phyloP scores from a whole-genome alignment of 1,284 basidiomycete species.

The Grifola frondosa region DNA sequence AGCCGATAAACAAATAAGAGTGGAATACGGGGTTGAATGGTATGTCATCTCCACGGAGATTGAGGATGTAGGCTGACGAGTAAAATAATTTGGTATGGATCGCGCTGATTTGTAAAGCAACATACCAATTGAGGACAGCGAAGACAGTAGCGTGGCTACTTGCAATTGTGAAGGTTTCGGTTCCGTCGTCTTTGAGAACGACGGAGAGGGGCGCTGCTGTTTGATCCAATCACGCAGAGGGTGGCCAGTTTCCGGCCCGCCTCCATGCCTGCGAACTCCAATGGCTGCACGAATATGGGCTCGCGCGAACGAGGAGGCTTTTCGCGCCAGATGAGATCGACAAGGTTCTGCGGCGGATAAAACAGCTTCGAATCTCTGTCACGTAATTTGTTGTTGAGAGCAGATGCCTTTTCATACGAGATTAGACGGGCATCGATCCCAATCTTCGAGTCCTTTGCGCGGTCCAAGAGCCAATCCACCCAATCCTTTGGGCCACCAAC shows the following conservation, averaged over 20 bases:
- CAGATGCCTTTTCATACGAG: constrained; percentile 68
- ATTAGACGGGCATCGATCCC: constrained; percentile 91
- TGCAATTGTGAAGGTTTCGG: constrained; percentile 65
- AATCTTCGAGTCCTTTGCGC: constrained; percentile 58
- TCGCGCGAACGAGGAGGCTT: constrained; percentile 69
- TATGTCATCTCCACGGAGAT: constrained; percentile 84
- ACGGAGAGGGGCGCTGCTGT: constrained; percentile 56
- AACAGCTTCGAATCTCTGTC: constrained; percentile 58
- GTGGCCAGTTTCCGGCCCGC: constrained; percentile 56
- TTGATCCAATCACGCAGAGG: constrained; percentile 64
- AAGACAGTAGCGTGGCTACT: constrained; percentile 63
- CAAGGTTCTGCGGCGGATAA: constrained; percentile 76
- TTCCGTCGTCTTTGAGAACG: constrained; percentile 58
- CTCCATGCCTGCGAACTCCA: constrained; percentile 70
- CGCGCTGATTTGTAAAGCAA: constrained; percentile 8
- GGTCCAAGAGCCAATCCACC: constrained; percentile 73
- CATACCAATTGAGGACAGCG: constrained; percentile 63
- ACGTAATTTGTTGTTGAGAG: constrained; percentile 56
- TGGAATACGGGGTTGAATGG: constrained; percentile 88
- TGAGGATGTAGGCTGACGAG: constrained; percentile 71
- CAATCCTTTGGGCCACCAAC: constrained; percentile 65
- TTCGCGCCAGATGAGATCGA: constrained; percentile 83
- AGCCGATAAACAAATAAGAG: constrained; percentile 75
- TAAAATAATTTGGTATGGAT: not conserved
- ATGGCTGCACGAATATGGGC: constrained; percentile 73